Conservation (phyloP, 129 eudicot genomes). For the Helichrysum umbraculigerum region DNA sequence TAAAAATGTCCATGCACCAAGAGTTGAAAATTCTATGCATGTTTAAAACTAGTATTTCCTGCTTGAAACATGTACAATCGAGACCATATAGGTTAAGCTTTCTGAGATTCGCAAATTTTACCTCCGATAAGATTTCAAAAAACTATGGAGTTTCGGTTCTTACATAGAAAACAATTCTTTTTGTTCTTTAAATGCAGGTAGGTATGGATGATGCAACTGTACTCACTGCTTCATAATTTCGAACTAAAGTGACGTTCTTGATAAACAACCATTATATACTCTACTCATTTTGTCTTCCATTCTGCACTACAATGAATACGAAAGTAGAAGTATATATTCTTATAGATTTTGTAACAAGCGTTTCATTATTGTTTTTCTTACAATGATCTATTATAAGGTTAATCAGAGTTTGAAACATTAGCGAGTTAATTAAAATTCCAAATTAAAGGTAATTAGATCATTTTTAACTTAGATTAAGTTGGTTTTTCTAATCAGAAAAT, state of each 20-base stretch:
- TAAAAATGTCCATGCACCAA: background rate
- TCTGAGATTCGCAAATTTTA: no score
- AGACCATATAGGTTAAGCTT: no score
- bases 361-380: background rate
- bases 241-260: background rate
- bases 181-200: background rate
- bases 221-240: background rate
- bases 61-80: no score
- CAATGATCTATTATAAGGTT: background rate
- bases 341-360: background rate
- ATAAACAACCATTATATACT: constrained; percentile 2
- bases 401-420: background rate
- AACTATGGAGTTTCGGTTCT: background rate
- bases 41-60: background rate
- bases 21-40: background rate
- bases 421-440: no score
- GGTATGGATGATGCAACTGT: background rate
- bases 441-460: background rate
- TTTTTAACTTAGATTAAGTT: background rate
- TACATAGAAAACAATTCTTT: background rate
- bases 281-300: background rate
- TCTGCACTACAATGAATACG: no score
- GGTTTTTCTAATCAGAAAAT: background rate
- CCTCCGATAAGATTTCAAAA: no score
- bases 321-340: background rate